Base-by-base conservation (phyloP, 208 protist genomes). In the Leishmania major region DNA sequence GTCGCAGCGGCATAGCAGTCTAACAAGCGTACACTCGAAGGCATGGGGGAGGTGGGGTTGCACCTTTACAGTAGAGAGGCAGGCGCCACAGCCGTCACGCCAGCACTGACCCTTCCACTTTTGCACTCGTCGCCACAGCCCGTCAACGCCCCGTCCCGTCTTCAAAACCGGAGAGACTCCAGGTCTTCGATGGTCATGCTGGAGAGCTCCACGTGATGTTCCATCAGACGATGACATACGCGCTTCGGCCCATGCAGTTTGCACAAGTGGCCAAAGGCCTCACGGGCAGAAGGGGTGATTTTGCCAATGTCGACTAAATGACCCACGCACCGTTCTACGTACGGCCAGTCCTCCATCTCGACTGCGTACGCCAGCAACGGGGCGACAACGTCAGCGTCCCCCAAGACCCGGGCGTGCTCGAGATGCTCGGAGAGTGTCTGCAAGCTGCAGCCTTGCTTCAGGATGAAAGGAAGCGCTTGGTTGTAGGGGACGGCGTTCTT, bases 231-330 rank as follows among this genome's bases (percentile, higher is more conserved):
- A 40, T 66, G 73, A 59, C 92, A 96, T 37, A 96, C 91, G 76
- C 83, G 87, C 78, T 90, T 75, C n/a, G 83, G 87, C 2, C 88
- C 87, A 74, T 97, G 93, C 40, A 96, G 85, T n/a, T 91, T 83
- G 62, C 90, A 92, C 64, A 97, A 84, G 72, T 94, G 93, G 35
- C 77, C 80, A 81, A 96, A 96, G 59, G 93, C 92, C 37, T 90
- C 84, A 19, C 82, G 81, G 22, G 92, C 88, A n/a, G 95, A 90
- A 31, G 85, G 67, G 19, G 92, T 90, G 70, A 97, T 86, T 47
- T 95, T 91, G 55, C 95, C 95, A 83, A 97, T 96, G 78, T 97
- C 95, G 15, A 95, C 92, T 43, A 97, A 77, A 69, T 97, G 95
- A 3, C 89, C 93, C 84, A 97, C 87, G 75, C 90, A 89, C 11